phyloP scores from a whole-genome alignment of 768 basidiomycete species.

The Naganishia vaughanmartiniae region DNA sequence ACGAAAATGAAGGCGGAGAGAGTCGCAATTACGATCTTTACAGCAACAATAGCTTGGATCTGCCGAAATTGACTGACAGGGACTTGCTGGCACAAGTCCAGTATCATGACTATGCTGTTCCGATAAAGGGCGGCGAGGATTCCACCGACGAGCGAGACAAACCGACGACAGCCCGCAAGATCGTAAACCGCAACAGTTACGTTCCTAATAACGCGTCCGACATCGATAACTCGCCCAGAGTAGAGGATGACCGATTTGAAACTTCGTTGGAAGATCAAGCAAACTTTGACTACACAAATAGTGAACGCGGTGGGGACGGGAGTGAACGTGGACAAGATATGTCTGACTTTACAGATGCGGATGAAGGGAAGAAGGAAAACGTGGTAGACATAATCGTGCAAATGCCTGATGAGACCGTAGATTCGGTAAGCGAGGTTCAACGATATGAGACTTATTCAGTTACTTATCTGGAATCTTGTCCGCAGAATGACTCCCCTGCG shows the following conservation, averaged over 20 bases:
- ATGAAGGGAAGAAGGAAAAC: conserved; percentile 6
- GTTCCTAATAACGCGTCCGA: background rate
- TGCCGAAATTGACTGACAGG: conserved; percentile 5
- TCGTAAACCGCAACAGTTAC: background rate
- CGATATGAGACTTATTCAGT: background rate
- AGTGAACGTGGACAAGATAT: conserved; percentile 18
- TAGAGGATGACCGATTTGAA: conserved; percentile 6
- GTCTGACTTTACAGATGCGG: conserved; percentile 18
- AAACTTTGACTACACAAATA: conserved; percentile 7
- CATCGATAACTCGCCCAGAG: background rate
- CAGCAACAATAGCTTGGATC: conserved; percentile 18
- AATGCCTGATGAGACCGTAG: conserved; percentile 16
- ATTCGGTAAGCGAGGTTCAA: conserved; percentile 2
- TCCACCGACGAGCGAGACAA: background rate
- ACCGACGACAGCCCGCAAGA: conserved; percentile 9
- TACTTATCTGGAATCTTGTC: background rate
- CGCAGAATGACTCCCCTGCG: conserved; percentile 6
- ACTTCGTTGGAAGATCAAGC: conserved; percentile 18
- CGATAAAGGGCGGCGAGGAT: conserved; percentile 18
- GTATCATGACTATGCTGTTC: conserved; percentile 14
- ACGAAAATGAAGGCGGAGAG: background rate
- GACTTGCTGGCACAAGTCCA: background rate
- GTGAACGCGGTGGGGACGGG: conserved; percentile 6
- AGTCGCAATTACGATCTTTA: background rate
- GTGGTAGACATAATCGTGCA: conserved; percentile 21